phyloP scores from a whole-genome alignment of 495 filamentous ascomycete genomes.

The Hamigera avellanea region DNA sequence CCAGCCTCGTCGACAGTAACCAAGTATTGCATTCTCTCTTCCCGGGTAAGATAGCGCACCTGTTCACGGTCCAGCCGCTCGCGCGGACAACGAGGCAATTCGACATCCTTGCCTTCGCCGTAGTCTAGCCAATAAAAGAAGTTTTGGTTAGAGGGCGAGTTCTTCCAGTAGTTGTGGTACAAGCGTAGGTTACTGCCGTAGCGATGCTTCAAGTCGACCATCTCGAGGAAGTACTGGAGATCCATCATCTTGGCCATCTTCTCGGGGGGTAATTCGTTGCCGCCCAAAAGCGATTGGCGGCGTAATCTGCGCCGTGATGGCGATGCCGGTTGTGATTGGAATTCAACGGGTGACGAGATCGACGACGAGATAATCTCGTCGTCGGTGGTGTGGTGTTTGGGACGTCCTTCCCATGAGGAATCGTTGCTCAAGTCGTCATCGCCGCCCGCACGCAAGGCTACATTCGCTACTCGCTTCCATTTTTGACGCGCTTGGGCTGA shows the following conservation, averaged over 20 bases:
- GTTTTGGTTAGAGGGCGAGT: conserved; percentile 62
- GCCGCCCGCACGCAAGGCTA: conserved; percentile 58
- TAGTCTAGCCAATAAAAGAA: conserved; percentile 97
- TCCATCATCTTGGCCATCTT: conserved; percentile 70
- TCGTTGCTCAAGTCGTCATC: conserved; percentile 37
- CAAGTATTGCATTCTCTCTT: conserved; percentile 62
- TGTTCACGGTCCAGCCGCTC: conserved; percentile 56
- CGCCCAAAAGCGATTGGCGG: conserved; percentile 31
- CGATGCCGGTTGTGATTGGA: conserved; percentile 17
- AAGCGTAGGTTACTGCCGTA: conserved; percentile 75
- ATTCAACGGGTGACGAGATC: too few relatives aligned
- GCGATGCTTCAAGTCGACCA: conserved; percentile 83
- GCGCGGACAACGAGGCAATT: conserved; percentile 48
- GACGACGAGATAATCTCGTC: neutral
- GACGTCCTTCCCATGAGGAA: conserved; percentile 13
- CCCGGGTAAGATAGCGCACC: conserved; percentile 60
- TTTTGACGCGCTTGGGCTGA: conserved; percentile 44
- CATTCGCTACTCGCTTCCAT: conserved; percentile 61
- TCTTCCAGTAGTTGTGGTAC: conserved; percentile 81
- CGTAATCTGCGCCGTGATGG: conserved; percentile 19
- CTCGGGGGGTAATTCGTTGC: conserved; percentile 21
- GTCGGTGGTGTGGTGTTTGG: neutral
- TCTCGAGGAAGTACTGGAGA: conserved; percentile 82
- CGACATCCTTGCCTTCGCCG: conserved; percentile 53
- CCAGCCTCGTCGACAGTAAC: conserved; percentile 58